Base-by-base conservation (phyloP, 2,329 filamentous ascomycete genomes). In the Alternaria metachromatica region DNA sequence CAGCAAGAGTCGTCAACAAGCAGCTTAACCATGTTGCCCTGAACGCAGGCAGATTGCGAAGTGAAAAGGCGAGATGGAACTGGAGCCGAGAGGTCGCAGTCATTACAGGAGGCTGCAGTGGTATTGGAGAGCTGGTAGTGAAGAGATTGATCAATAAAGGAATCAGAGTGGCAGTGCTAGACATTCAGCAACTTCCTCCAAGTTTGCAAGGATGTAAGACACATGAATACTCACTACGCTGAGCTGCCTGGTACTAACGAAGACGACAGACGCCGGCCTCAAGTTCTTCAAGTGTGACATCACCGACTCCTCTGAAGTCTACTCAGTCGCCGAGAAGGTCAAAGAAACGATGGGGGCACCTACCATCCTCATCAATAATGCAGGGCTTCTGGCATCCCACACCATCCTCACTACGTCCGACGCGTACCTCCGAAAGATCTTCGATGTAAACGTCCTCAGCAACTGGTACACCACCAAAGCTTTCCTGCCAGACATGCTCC, bases 21-120 rank as follows among this genome's bases (percentile, higher is more conserved):
- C 63, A 67, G 30, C 65, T 80, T 6, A 80, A 78, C 30, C 63
- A 67, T 8, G 56, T 77, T 12, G 78, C 78, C 20, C 66, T 79
- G 23, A 80, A 84, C 73, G 77, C 80, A 48, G 83, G 80, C 72
- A 76, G 78, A 12, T 54, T 80, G 11, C 71, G 67, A 51, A 76
- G 76, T 7, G 74, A 79, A 61, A 78, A 77, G 63, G 72, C 76
- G 51, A 68, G 69, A 11, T 80, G 78, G 78, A 67, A 71, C 3
- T 80, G 72, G 74, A 68, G 64, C 6, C 43, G 68, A 7, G 79
- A 81, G 54, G 63, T 81, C 11, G 78, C 76, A 3, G 77, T 80
- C 28, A 68, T 81, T 2, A 81, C 78, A 3, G 79, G 79, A 10
- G 79, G 79, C 3, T 78, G 76, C 56, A 74, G 72, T 51, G 79